Percentiles rank a stretch among this genome's conserved stretches.
Conservation (phyloP, 2,329 filamentous ascomycete genomes). For the Zopfia rhizophila region DNA sequence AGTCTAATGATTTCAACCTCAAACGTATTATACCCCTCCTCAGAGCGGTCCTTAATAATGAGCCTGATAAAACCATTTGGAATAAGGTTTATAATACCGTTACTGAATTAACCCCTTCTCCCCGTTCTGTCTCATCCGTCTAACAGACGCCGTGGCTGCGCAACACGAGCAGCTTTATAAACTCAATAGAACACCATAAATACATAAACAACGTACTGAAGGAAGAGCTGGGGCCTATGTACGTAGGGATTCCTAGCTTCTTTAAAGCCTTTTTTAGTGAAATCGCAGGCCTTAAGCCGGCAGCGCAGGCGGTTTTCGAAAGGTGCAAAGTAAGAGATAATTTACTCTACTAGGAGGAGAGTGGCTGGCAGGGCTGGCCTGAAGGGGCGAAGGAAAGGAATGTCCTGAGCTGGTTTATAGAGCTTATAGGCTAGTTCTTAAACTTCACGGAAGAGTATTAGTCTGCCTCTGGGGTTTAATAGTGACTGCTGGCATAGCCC, state of each 20-base stretch:
- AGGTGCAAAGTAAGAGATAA: slow-evolving; percentile 32
- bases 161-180: slow-evolving; percentile 12
- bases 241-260: slow-evolving; percentile 35
- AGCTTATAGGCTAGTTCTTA: slow-evolving; percentile 26
- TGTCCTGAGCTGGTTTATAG: slow-evolving; percentile 33
- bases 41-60: slow-evolving; percentile 11
- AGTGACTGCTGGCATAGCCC: slow-evolving; percentile 28
- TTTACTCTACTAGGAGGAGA: slow-evolving; percentile 29
- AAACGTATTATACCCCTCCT: too few species aligned
- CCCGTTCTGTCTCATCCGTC: background rate
- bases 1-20: slow-evolving; percentile 29
- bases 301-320: slow-evolving; percentile 28
- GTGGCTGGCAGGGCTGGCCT: slow-evolving; percentile 33
- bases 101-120: slow-evolving; percentile 15
- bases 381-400: slow-evolving; percentile 30
- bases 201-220: slow-evolving; percentile 11
- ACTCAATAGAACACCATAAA: slow-evolving; percentile 9
- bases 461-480: slow-evolving; percentile 18
- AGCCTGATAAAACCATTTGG: slow-evolving; percentile 32
- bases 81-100: slow-evolving; percentile 46
- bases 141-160: slow-evolving; percentile 6
- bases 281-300: slow-evolving; percentile 21
- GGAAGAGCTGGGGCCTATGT: slow-evolving; percentile 11
- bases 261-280: slow-evolving; percentile 32
- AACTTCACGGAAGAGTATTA: slow-evolving; percentile 26